Base-by-base conservation (phyloP, 768 basidiomycete species). In the Lactarius indigo region DNA sequence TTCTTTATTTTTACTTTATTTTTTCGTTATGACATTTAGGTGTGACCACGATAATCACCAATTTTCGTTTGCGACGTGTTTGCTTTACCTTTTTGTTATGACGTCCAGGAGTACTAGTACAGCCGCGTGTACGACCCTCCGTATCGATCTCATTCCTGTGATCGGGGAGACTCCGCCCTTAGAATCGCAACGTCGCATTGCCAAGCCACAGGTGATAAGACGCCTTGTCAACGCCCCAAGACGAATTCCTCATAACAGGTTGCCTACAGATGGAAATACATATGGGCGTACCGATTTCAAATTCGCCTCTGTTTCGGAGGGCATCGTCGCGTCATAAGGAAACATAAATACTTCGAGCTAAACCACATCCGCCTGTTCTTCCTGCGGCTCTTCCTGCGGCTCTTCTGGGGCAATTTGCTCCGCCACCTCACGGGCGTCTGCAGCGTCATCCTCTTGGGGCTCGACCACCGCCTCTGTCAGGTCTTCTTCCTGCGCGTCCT, bases 401-500 rank as follows among this genome's bases (percentile, higher is more conserved):
- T 64, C 66, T 23, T 59, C 62, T 33, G 37, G 3, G 15, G 52
- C 23, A 26, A 68, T 68, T 60, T 68, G 66, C 41, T 68, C 62
- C 17, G 52, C 58, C 23, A 68, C 66, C 47, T 68, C 66, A 39
- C n/a, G 60, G 20, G 68, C 64, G 31, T 68, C 68, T 13, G 47
- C 56, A 17, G 28, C 50, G 15, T 54, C 68, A 39, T 69, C 64
- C 9, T 68, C 59, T 1, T 65, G 68, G 5, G 55, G 23, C 41
- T 60, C 68, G n/a, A 65, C 64, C 23, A 55, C 57, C 1, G 62
- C 68, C 33, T 65, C 64, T 7, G 70, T 70, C n/a, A 68, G n/a
- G 52, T 70, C 70, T 37, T 69, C 63, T 59, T 69, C 61, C 15
- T 69, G 64, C 28, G 63, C 42, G 8, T 70, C 69, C 35, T 68